Evolutionary conservation across 768 basidiomycete genomes (phyloP).

Genomic region (Tulasnella sp.): DNA sequence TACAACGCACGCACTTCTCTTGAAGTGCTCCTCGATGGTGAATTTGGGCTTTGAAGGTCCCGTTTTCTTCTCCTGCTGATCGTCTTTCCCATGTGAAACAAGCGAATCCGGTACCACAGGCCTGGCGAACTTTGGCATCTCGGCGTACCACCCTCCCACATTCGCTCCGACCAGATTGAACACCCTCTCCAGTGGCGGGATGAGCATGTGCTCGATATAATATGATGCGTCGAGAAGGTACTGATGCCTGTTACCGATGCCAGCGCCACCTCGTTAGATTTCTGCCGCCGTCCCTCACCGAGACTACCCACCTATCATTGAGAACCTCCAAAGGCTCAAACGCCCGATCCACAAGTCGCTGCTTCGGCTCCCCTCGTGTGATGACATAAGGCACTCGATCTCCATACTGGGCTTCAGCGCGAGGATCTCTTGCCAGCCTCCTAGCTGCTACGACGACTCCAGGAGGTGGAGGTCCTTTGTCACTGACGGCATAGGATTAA

Average conservation of each 20-base stretch:
- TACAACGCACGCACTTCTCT: conserved; percentile 53
- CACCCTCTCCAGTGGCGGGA: conserved; percentile 81
- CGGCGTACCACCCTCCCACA: conserved; percentile 73
- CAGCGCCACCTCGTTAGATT: background rate
- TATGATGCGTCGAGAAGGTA: conserved; percentile 70
- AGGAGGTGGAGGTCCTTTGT: conserved; percentile 78
- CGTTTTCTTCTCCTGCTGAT: conserved; percentile 25
- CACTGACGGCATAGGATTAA: conserved; percentile 37
- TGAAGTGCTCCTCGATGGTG: conserved; percentile 69
- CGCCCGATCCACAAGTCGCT: conserved; percentile 63
- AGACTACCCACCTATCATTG: conserved; percentile 40
- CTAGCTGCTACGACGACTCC: conserved; percentile 79
- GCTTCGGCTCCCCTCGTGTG: conserved; percentile 46
- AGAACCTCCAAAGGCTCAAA: conserved; percentile 61
- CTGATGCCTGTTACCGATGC: conserved; percentile 38
- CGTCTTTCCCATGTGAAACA: conserved; percentile 26
- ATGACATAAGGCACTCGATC: conserved; percentile 92
- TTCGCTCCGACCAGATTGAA: conserved; percentile 88
- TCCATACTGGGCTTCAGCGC: conserved; percentile 81
- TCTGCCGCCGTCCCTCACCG: background rate
- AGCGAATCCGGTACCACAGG: conserved; percentile 21
- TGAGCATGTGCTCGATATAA: conserved; percentile 77
- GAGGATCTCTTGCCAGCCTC: conserved; percentile 58
- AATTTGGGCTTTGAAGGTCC: conserved; percentile 22
- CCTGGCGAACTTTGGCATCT: conserved; percentile 60